Evolutionary conservation across 345 rosid species (phyloP), one percentile per base, ranked within the genome.

Genomic region (Dovyalis caffra): DNA sequence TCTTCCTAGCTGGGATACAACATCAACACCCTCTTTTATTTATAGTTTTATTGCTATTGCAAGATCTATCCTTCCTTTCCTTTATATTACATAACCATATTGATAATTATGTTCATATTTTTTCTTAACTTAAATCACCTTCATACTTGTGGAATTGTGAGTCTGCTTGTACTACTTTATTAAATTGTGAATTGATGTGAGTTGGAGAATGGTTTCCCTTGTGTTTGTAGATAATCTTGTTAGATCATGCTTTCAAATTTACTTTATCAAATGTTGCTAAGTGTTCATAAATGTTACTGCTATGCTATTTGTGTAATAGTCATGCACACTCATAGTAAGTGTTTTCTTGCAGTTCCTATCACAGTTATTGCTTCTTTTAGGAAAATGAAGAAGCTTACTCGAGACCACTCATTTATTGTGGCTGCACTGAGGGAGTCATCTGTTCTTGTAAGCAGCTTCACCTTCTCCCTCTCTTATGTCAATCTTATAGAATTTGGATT

Each of bases 321-420:
- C 14, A 43, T 64, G 8, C 20, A 14, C 40, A 31, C 26, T 71
- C 56, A 37, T 40, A 8, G 21, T 3, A 47, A 5, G 15, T 61
- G 4, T 61, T 47, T 45, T 31, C 63, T 63, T 80, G 88, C 93
- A 95, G 99, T 95, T 83, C 89, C 95, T n/a, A 81, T 91, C 64
- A 66, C 90, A n/a, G 35, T 83, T 71, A 81, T 95, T 80, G 89
- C 90, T 64, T 86, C 95, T 20, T 95, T 90, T 73, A 84, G 84
- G 80, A 95, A 87, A 85, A 82, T 91, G 90, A 94, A 94, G 80
- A 91, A 86, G 84, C 95, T 95, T 74, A 85, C 93, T 18, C 83
- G 76, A 77, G 88, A 87, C 76, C 76, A 72, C 81, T 77, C 85
- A 51, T 58, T 78, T 69, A 86, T 90, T 58, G 86, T 72, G 47